Evolutionary conservation across 208 protist species (phyloP).

Genomic region (Acanthamoeba sp.): DNA sequence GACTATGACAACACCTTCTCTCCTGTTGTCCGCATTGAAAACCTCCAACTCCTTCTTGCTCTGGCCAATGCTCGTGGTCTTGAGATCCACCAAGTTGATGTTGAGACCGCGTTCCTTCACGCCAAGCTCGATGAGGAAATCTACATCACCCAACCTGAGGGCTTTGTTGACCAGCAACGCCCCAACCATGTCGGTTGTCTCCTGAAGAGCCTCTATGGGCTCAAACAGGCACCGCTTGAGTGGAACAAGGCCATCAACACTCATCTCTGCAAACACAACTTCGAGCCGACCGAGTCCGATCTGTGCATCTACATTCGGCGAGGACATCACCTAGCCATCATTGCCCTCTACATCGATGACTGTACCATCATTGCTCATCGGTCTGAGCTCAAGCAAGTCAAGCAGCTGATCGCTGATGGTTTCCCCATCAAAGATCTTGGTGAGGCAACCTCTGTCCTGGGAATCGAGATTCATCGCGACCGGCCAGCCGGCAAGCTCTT

Average conservation of each 20-base stretch:
- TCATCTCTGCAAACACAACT: background rate
- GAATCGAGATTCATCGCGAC: background rate
- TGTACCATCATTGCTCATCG: slow-evolving; percentile 35
- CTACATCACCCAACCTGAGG: slow-evolving; percentile 49
- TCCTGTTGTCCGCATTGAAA: background rate
- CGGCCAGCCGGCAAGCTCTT: background rate
- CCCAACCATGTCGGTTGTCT: slow-evolving; percentile 8
- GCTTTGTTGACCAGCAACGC: background rate
- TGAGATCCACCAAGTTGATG: slow-evolving; percentile 5
- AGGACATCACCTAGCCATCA: background rate
- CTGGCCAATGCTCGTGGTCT: slow-evolving; percentile 1
- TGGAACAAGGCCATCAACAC: background rate
- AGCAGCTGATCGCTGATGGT: background rate
- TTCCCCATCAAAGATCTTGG: slow-evolving; percentile 38
- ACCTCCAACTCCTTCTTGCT: slow-evolving; percentile 2
- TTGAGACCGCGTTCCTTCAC: slow-evolving; percentile 33
- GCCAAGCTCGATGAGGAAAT: background rate
- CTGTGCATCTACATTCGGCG: slow-evolving; percentile 34
- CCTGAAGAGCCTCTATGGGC: slow-evolving; percentile 8
- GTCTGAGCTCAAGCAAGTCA: background rate
- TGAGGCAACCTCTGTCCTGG: background rate
- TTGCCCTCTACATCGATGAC: slow-evolving; percentile 45
- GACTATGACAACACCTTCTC: slow-evolving; percentile 61
- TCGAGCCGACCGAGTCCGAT: background rate
- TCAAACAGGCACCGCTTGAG: slow-evolving; percentile 54